Evolutionary conservation across 108 stramenopile genomes (phyloP).

Genomic region (Cyclotella choctawhatcheeana): DNA sequence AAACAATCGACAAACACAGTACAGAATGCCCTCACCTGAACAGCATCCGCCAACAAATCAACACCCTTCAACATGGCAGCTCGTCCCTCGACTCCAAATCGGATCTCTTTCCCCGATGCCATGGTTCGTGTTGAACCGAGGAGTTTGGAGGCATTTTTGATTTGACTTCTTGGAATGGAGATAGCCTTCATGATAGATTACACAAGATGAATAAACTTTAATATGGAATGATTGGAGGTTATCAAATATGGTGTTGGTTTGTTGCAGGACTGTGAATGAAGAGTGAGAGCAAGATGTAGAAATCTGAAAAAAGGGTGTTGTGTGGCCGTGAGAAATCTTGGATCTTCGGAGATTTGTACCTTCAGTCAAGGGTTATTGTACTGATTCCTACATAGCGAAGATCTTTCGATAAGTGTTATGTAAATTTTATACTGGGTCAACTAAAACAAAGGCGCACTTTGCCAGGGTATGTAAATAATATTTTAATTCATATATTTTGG

Average conservation of each 20-base stretch:
- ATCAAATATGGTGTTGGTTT: no score
- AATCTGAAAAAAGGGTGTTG: neutral
- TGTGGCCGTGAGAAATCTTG: no score
- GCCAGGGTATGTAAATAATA: no score
- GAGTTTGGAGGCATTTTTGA: conserved; percentile 33
- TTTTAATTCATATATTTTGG: no score
- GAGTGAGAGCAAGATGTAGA: conserved; percentile 4
- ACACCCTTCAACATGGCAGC: conserved; percentile 97
- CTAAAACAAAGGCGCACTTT: no score
- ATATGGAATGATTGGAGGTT: neutral
- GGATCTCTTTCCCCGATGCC: conserved; percentile 86
- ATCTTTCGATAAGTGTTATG: no score
- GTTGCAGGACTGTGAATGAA: conserved; percentile 9
- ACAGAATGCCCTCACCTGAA: conserved; percentile 96
- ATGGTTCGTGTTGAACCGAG: conserved; percentile 67
- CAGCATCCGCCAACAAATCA: conserved; percentile 96
- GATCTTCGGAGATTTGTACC: neutral
- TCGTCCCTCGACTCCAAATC: conserved; percentile 94
- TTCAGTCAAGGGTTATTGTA: neutral
- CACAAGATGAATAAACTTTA: neutral
- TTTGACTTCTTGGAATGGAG: conserved; percentile 3
- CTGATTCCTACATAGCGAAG: no score
- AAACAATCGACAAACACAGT: no score
- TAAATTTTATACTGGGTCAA: no score
- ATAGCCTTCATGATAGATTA: conserved; percentile 43